phyloP scores from a whole-genome alignment of 2,329 filamentous ascomycete species.

The Arthrobotrys sphaeroides region DNA sequence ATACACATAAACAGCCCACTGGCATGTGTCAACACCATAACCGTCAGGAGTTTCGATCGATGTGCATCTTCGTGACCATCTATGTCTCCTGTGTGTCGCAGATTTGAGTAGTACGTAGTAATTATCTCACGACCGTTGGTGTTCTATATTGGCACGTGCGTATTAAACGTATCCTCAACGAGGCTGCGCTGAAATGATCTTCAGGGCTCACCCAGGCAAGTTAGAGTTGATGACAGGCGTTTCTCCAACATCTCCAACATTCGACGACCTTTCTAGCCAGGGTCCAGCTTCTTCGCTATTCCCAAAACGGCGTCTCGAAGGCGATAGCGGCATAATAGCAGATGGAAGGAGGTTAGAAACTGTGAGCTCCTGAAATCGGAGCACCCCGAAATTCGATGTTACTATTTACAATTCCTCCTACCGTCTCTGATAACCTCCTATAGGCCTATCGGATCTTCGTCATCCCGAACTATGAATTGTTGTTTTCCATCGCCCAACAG shows the following conservation, averaged over 20 bases:
- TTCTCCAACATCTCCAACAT: constrained; percentile 28
- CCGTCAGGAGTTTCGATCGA: too few species aligned
- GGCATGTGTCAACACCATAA: too few species aligned
- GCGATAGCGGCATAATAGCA: constrained; percentile 3
- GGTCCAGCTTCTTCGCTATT: not conserved
- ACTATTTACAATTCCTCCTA: not conserved
- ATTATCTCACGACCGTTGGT: too few species aligned
- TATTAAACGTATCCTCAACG: too few species aligned
- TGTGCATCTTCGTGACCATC: too few species aligned
- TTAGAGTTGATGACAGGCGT: not conserved
- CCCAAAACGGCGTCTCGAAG: not conserved
- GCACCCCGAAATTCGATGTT: not conserved
- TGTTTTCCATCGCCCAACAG: not conserved
- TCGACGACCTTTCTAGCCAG: not conserved
- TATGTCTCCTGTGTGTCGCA: too few species aligned
- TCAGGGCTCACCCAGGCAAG: not conserved
- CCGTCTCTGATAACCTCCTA: constrained; percentile 6
- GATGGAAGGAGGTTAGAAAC: not conserved
- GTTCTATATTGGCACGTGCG: not conserved
- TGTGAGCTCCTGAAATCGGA: constrained; percentile 20
- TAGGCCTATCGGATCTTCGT: constrained; percentile 5
- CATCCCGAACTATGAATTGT: not conserved
- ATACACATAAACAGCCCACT: too few species aligned
- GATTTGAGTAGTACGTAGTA: too few species aligned
- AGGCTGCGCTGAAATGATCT: too few species aligned